Conservation (phyloP, 2,329 filamentous ascomycete species). For the Xenoacremonium recifei region DNA sequence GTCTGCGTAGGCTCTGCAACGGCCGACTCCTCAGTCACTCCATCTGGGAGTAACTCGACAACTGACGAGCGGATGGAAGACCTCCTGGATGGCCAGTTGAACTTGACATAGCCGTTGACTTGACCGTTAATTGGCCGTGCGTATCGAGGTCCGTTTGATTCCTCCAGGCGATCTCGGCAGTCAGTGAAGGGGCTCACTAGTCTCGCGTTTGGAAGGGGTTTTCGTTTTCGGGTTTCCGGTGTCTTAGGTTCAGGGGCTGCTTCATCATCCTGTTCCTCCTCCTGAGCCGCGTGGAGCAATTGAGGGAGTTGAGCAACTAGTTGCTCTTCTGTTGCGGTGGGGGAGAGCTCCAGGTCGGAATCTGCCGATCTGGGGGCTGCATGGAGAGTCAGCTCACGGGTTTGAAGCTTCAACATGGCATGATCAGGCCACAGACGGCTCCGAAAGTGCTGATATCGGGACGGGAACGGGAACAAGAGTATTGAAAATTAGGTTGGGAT, state of each 20-base stretch:
- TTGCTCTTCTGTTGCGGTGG: slow-evolving; percentile 12
- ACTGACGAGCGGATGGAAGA: slow-evolving; percentile 13
- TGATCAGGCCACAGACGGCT: slow-evolving; percentile 12
- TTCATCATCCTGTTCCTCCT: slow-evolving; percentile 4
- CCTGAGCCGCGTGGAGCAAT: slow-evolving; percentile 12
- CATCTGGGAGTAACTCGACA: too few species aligned
- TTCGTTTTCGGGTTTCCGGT: slow-evolving; percentile 4
- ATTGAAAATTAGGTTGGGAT: slow-evolving; percentile 12
- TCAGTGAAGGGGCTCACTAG: slow-evolving; percentile 34
- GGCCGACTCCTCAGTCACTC: too few species aligned
- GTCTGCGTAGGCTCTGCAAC: too few species aligned
- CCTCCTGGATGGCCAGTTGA: slow-evolving; percentile 31
- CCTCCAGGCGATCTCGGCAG: slow-evolving; percentile 27
- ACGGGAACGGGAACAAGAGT: slow-evolving; percentile 11
- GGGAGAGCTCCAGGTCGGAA: slow-evolving; percentile 12
- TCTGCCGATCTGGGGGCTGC: slow-evolving; percentile 22
- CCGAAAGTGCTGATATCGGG: neutral
- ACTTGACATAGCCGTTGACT: slow-evolving; percentile 39
- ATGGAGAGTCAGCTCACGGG: slow-evolving; percentile 28
- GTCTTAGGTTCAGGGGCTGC: slow-evolving; percentile 7
- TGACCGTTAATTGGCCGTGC: slow-evolving; percentile 30
- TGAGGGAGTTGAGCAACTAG: slow-evolving; percentile 15
- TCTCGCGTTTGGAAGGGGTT: slow-evolving; percentile 2
- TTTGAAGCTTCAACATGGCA: slow-evolving; percentile 25
- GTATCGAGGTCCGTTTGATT: slow-evolving; percentile 22